A percentile compares a stretch with the other conserved stretches of the same genome.
Evolutionary conservation across 192 early-diverging fungal species (phyloP).

Genomic region (Gonapodya sp.): DNA sequence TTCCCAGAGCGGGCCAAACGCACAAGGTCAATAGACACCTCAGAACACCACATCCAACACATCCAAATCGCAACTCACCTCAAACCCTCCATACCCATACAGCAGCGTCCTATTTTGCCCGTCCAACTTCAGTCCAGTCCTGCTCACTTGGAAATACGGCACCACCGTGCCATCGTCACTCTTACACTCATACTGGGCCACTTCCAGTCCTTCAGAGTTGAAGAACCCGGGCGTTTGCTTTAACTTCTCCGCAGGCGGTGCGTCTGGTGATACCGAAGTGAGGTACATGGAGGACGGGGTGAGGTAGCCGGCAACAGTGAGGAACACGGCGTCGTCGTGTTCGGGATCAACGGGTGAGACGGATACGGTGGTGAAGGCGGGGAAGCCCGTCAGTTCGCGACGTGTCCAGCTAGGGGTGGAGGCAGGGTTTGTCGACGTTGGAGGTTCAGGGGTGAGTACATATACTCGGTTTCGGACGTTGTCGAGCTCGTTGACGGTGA

Average conservation of each 20-base stretch:
- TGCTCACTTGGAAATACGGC: conserved; percentile 10
- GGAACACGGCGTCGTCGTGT: not conserved
- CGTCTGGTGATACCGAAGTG: not conserved
- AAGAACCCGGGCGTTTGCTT: conserved; percentile 7
- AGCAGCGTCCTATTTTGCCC: not conserved
- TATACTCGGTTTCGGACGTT: conserved; percentile 9
- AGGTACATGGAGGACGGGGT: not conserved
- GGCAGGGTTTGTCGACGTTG: not conserved
- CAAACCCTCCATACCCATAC: conserved; percentile 10
- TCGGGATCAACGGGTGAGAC: conserved; percentile 3
- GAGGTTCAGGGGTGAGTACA: conserved; percentile 7
- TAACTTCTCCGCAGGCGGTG: not conserved
- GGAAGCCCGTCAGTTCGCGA: conserved; percentile 5
- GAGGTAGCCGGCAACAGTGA: not conserved
- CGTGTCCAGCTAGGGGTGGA: not conserved
- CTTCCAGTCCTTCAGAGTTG: not conserved
- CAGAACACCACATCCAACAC: no score
- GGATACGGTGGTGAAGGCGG: not conserved
- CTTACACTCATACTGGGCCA: not conserved
- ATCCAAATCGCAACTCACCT: not conserved
- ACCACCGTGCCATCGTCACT: not conserved
- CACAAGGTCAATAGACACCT: not conserved
- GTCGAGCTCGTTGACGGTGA: conserved; percentile 9
- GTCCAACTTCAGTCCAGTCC: not conserved
- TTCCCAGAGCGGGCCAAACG: not conserved